Evolutionary conservation across 2,329 filamentous ascomycete genomes (phyloP).

Genomic region (Aspergillus aculeatinus): DNA sequence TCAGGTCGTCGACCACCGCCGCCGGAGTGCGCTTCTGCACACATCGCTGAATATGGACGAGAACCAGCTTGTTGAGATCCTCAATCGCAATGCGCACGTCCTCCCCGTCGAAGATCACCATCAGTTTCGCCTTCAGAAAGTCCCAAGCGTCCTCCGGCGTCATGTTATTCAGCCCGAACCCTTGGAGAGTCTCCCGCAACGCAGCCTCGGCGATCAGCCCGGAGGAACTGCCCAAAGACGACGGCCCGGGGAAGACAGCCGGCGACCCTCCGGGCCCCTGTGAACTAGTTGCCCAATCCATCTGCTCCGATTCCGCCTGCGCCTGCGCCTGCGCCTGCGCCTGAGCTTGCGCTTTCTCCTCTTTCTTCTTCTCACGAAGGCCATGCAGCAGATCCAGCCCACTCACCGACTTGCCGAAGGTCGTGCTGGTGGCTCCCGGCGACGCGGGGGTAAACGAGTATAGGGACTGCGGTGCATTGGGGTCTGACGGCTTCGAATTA

Average conservation of each 20-base stretch:
- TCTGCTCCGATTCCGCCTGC: constrained; percentile 36
- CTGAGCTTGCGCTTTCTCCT: constrained; percentile 55
- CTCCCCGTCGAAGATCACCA: constrained; percentile 65
- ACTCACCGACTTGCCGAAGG: constrained; percentile 79
- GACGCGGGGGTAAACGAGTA: constrained; percentile 67
- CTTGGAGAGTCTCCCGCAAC: constrained; percentile 43
- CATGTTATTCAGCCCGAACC: constrained; percentile 68
- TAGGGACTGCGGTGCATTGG: constrained; percentile 61
- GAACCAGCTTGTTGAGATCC: constrained; percentile 64
- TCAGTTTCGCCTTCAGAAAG: constrained; percentile 61
- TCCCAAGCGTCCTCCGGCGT: constrained; percentile 67
- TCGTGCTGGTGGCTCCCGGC: constrained; percentile 55
- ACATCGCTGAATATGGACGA: constrained; percentile 62
- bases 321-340: background rate
- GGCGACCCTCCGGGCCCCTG: constrained; percentile 26
- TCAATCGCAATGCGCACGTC: constrained; percentile 64
- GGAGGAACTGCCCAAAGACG: constrained; percentile 36
- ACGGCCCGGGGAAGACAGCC: constrained; percentile 35
- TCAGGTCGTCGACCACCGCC: constrained; percentile 61
- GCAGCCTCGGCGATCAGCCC: constrained; percentile 36
- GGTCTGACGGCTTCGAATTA: constrained; percentile 63
- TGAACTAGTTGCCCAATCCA: constrained; percentile 34
- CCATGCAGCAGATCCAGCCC: constrained; percentile 77
- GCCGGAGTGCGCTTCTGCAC: constrained; percentile 60
- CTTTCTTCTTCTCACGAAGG: constrained; percentile 76